phyloP scores from a whole-genome alignment of 768 basidiomycete genomes.

The Lactarius deliciosus region DNA sequence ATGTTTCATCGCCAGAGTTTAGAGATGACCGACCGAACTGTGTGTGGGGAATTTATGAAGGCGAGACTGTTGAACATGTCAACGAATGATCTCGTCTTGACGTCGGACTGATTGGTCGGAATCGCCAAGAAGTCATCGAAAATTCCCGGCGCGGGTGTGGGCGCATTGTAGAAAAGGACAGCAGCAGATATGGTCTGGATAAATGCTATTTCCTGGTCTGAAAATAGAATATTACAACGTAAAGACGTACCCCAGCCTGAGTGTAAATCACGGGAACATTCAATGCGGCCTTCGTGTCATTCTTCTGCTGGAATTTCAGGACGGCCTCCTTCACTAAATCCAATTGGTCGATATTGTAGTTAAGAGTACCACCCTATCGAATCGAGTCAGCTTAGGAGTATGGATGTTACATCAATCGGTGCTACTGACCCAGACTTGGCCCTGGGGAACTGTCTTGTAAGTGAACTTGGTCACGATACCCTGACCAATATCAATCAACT shows the following conservation, averaged over 20 bases:
- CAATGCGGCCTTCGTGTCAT: background rate
- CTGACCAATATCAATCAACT: background rate
- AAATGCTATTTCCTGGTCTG: background rate
- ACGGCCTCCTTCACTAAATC: background rate
- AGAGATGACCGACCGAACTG: background rate
- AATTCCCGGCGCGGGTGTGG: slow-evolving; percentile 1
- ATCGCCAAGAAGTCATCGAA: slow-evolving; percentile 30
- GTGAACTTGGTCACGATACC: slow-evolving; percentile 13
- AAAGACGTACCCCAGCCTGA: background rate
- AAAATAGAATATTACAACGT: background rate
- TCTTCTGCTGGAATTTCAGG: slow-evolving; percentile 10
- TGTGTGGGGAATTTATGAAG: background rate
- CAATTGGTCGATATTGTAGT: background rate
- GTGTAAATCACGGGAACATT: background rate
- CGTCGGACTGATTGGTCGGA: background rate
- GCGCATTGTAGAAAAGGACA: background rate
- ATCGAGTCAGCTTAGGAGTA: background rate
- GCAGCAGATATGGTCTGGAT: background rate
- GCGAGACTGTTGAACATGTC: background rate
- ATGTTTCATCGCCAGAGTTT: no score
- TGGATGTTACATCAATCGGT: no score
- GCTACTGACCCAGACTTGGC: background rate
- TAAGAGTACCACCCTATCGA: background rate
- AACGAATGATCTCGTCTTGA: background rate
- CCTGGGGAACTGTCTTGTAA: slow-evolving; percentile 13